Percentiles rank a stretch among this genome's conserved stretches.
Evolutionary conservation across 768 basidiomycete species (phyloP).

Genomic region (Boletus eberwhitei): DNA sequence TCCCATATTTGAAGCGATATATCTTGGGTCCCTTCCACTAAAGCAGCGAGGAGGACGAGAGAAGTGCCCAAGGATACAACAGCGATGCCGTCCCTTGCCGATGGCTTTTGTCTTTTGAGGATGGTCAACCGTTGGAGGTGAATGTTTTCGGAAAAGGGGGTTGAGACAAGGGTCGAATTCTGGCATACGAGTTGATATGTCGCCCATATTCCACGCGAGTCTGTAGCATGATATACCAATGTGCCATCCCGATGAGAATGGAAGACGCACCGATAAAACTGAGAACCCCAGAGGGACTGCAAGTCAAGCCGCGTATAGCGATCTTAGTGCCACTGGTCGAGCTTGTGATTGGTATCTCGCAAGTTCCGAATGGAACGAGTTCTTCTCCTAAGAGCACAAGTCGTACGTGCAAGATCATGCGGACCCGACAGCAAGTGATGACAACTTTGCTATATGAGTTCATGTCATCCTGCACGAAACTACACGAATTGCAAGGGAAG

Average conservation of each 20-base stretch:
- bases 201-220: slow-evolving; percentile 43
- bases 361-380: slow-evolving; percentile 13
- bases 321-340: neutral
- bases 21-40: slow-evolving; percentile 35
- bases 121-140: slow-evolving; percentile 18
- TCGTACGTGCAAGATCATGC: slow-evolving; percentile 19
- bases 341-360: slow-evolving; percentile 21
- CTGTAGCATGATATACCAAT: slow-evolving; percentile 28
- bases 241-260: neutral
- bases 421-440: slow-evolving; percentile 24
- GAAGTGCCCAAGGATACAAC: slow-evolving; percentile 54
- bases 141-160: slow-evolving; percentile 23
- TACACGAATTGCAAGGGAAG: slow-evolving; percentile 28
- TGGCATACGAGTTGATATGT: slow-evolving; percentile 32
- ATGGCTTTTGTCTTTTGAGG: slow-evolving; percentile 5
- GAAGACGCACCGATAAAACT: slow-evolving; percentile 46
- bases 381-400: slow-evolving; percentile 20
- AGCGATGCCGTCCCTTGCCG: slow-evolving; percentile 26
- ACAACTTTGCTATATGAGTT: slow-evolving; percentile 5
- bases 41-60: slow-evolving; percentile 52
- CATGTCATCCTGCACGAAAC: slow-evolving; percentile 24
- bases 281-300: slow-evolving; percentile 46
- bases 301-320: slow-evolving; percentile 17
- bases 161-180: slow-evolving; percentile 23
- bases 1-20: slow-evolving; percentile 65